phyloP scores from a whole-genome alignment of 129 eudicot genomes.

The Kitagawia praeruptora region DNA sequence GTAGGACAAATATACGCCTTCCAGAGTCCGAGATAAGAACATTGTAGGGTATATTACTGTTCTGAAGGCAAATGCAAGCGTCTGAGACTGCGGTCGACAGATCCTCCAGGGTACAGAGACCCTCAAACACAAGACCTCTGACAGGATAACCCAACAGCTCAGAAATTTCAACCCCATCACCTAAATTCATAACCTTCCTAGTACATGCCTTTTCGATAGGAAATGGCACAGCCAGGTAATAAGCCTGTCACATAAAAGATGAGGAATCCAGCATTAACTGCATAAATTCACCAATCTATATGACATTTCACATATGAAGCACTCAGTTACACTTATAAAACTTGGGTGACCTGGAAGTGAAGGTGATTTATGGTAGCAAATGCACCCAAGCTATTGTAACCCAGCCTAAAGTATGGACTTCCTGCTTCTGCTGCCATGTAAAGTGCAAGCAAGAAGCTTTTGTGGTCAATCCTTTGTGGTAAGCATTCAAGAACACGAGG shows the following conservation, averaged over 20 bases:
- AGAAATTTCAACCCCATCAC: constrained; percentile 49
- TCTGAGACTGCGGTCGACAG: constrained; percentile 62
- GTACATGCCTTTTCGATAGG: constrained; percentile 88
- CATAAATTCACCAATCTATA: not conserved
- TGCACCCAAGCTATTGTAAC: constrained; percentile 98
- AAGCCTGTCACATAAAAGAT: constrained; percentile 44
- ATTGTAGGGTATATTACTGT: constrained; percentile 77
- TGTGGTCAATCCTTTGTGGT: constrained; percentile 84
- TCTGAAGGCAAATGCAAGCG: constrained; percentile 87
- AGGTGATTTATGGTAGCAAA: constrained; percentile 98
- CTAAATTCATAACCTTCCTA: constrained; percentile 41
- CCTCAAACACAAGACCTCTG: constrained; percentile 79
- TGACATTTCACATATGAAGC: not conserved
- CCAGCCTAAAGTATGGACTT: constrained; percentile 87
- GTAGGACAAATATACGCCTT: constrained; percentile 64
- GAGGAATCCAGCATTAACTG: not conserved
- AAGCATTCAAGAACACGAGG: constrained; percentile 79
- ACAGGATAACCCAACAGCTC: constrained; percentile 77
- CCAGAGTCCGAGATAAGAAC: constrained; percentile 70
- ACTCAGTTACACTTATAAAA: not conserved
- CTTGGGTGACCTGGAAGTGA: constrained; percentile 66
- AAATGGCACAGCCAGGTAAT: constrained; percentile 65
- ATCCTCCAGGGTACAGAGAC: constrained; percentile 52
- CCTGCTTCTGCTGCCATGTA: constrained; percentile 90
- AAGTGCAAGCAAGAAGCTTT: constrained; percentile 84